Base-by-base conservation (phyloP, 805 yeast genomes). In the Wickerhamomyces bovis region DNA sequence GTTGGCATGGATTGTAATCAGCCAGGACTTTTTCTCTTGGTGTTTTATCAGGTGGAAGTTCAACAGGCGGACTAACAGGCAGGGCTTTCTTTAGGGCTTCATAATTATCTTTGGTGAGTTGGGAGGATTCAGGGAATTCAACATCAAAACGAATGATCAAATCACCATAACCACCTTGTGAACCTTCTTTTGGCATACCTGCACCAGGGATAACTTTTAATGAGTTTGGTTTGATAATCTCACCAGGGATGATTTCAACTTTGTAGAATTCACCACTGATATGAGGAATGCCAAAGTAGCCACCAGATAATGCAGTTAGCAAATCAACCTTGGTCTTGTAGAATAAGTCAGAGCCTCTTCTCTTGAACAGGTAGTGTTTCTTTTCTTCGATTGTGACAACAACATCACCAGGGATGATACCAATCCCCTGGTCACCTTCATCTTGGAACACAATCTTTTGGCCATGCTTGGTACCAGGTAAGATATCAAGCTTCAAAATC, bases 71-170 rank as follows among this genome's bases (percentile, higher is more conserved):
- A 75, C 96, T 82, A 39, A 89, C 67, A 20, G 98, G 98, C 63
- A 94, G 75, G 41, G 89, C 76, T 31, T 67, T 60, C 66, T 85
- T 95, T 66, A 94, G 77, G 50, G 72, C 66, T 60, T 80, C 76
- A 63, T 86, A 73, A 60, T 81, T 75, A 41, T 81, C 88, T 64
- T 83, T 94, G 48, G 75, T 61, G 41, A 95, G 74, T 60, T 85
- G 84, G 57, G 80, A 73, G 45, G 76, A 68, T 22, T 57, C 60
- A 31, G 90, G 89, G 71, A 80, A 82, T 43, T 69, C 69, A 40
- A 83, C 74, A 19, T 72, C 67, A 60, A 84, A 83, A 53, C 75
- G 73, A 50, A 84, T 66, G 39, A 80, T 71, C 55, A 84, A 66
- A 64, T 82, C 72, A 47, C 90, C 89, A 48, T 43, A 59, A 6